Conservation (phyloP, 345 rosid species). For the Arabidopsis suecica region DNA sequence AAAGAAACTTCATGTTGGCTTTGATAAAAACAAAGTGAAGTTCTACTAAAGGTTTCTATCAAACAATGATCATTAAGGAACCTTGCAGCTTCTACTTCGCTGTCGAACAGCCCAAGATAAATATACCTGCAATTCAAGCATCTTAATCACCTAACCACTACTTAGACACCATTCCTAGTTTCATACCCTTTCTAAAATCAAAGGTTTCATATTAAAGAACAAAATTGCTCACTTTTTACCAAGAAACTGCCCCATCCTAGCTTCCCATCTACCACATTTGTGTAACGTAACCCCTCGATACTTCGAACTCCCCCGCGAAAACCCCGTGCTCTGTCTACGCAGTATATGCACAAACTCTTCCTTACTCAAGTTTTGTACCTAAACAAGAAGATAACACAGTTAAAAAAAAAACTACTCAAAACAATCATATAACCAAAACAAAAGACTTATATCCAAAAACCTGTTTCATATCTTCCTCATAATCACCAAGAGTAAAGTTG, state of each 20-base stretch:
- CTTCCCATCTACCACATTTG: constrained; percentile 97
- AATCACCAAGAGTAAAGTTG: constrained; percentile 78
- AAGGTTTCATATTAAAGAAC: constrained; percentile 8
- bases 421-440: not conserved
- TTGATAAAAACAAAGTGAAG: constrained; percentile 8
- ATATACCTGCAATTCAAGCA: constrained; percentile 97
- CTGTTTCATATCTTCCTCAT: constrained; percentile 89
- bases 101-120: constrained; percentile 98
- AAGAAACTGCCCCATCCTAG: constrained; percentile 96
- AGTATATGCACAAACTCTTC: constrained; percentile 96
- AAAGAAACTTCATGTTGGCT: constrained; percentile 11
- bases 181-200: not conserved
- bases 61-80: constrained; percentile 71
- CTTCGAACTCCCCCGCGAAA: constrained; percentile 90
- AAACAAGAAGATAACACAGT: constrained; percentile 10
- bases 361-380: constrained; percentile 78
- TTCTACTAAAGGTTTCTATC: constrained; percentile 47
- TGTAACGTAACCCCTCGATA: constrained; percentile 93
- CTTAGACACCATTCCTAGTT: constrained; percentile 30
- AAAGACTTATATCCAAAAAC: constrained; percentile 47
- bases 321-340: constrained; percentile 95
- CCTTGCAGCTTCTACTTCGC: constrained; percentile 99
- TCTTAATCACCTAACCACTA: constrained; percentile 57
- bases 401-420: not conserved
- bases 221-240: constrained; percentile 85